A percentile compares a stretch with the other conserved stretches of the same genome.
Conservation (phyloP, 2,329 filamentous ascomycete species). For the Microcyclospora pomicola region DNA sequence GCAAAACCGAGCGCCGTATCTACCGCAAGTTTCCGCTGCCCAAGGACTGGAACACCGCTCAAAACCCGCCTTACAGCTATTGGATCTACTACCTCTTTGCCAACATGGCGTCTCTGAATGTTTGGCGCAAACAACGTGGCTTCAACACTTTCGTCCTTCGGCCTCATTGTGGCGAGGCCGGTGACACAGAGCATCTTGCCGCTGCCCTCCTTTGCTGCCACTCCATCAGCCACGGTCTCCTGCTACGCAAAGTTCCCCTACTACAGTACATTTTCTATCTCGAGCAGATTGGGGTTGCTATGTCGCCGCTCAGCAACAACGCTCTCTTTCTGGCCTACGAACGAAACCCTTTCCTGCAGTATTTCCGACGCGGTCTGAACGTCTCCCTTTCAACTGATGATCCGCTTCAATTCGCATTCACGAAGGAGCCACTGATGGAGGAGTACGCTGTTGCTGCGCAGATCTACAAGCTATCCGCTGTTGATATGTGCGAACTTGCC, state of each 20-base stretch:
- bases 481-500: constrained; percentile 96
- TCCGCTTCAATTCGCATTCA: constrained; percentile 94
- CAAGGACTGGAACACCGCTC: constrained; percentile 73
- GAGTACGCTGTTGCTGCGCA: constrained; percentile 96
- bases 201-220: constrained; percentile 85
- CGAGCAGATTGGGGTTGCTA: constrained; percentile 94
- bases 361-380: constrained; percentile 89
- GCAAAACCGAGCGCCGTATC: constrained; percentile 86
- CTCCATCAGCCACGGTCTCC: constrained; percentile 88
- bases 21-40: constrained; percentile 92
- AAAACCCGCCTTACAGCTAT: constrained; percentile 97
- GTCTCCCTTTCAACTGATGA: constrained; percentile 95
- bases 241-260: constrained; percentile 84
- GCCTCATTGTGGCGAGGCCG: constrained; percentile 92
- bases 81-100: constrained; percentile 97
- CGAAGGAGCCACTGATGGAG: constrained; percentile 93
- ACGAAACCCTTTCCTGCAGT: constrained; percentile 87
- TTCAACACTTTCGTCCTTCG: constrained; percentile 93
- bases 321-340: constrained; percentile 93
- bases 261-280: constrained; percentile 96
- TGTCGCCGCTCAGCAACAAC: constrained; percentile 98
- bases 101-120: constrained; percentile 84
- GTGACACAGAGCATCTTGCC: constrained; percentile 89
- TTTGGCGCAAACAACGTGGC: constrained; percentile 76
- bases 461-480: constrained; percentile 92